Conservation (phyloP, 129 eudicot genomes). For the Arctium minus region DNA sequence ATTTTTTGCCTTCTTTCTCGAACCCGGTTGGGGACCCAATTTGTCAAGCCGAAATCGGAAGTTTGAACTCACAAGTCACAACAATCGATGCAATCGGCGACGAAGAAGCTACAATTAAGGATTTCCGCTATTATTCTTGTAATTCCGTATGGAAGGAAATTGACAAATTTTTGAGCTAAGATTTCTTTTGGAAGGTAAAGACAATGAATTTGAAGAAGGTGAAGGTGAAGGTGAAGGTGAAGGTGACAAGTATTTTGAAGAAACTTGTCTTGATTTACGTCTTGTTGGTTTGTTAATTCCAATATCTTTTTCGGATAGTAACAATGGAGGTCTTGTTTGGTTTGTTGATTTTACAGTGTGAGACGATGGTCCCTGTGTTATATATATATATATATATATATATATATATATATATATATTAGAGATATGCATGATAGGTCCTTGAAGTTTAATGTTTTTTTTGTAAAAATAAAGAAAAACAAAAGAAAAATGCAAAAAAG, state of each 20-base stretch:
- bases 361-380: no score
- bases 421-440: no score
- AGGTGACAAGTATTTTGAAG: constrained; percentile 84
- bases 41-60: constrained; percentile 61
- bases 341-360: no score
- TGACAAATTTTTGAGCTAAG: constrained; percentile 34
- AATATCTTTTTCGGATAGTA: constrained; percentile 61
- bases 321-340: constrained; percentile 72
- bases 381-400: no score
- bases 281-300: constrained; percentile 47
- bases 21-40: constrained; percentile 83
- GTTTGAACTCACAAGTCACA: constrained; percentile 7
- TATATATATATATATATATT: no score
- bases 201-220: constrained; percentile 35
- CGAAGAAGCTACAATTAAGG: constrained; percentile 35
- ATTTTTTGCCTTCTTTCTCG: constrained; percentile 66
- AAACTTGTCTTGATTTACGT: constrained; percentile 67
- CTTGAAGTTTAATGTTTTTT: no score
- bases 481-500: no score
- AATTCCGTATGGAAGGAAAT: constrained; percentile 18
- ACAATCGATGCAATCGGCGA: constrained; percentile 26
- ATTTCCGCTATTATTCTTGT: constrained; percentile 12
- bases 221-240: constrained; percentile 54
- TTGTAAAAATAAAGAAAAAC: no score
- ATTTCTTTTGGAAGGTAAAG: constrained; percentile 36